Evolutionary conservation across 495 filamentous ascomycete species (phyloP).

Genomic region (Penicillium lividum): DNA sequence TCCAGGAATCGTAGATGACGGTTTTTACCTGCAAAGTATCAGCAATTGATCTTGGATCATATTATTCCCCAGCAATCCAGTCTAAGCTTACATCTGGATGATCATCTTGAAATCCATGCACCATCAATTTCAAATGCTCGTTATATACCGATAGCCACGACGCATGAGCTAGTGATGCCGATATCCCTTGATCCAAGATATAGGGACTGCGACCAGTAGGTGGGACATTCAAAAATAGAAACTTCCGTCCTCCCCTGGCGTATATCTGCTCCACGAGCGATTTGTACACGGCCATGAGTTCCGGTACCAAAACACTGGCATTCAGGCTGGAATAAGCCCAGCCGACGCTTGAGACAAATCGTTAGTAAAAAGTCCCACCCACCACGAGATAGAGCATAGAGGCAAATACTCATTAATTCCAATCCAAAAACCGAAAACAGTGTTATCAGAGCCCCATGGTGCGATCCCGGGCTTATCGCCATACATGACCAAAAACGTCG

Average conservation of each 20-base stretch:
- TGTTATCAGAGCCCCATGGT: slow-evolving; percentile 60
- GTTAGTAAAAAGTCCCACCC: neutral
- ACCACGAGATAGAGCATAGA: neutral
- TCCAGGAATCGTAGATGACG: slow-evolving; percentile 37
- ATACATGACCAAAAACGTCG: slow-evolving; percentile 30
- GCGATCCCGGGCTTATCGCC: slow-evolving; percentile 38
- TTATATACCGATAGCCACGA: slow-evolving; percentile 38
- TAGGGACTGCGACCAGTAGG: slow-evolving; percentile 67
- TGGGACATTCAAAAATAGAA: slow-evolving; percentile 74
- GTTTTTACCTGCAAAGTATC: slow-evolving; percentile 12
- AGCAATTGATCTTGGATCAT: neutral
- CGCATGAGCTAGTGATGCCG: slow-evolving; percentile 25
- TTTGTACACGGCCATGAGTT: slow-evolving; percentile 61
- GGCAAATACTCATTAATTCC: slow-evolving; percentile 69
- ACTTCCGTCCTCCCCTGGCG: slow-evolving; percentile 66
- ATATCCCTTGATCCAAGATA: slow-evolving; percentile 35
- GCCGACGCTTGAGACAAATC: slow-evolving; percentile 48
- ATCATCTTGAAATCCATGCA: slow-evolving; percentile 23
- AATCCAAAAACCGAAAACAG: slow-evolving; percentile 71
- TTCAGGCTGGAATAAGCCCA: slow-evolving; percentile 57
- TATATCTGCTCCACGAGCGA: slow-evolving; percentile 59
- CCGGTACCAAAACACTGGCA: slow-evolving; percentile 44
- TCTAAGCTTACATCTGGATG: slow-evolving; percentile 28
- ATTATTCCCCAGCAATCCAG: neutral
- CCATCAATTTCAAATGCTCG: slow-evolving; percentile 26